These are phyloP conservation scores for Colletotrichum tropicicola DNA, from an alignment of 2,329 filamentous ascomycete species.

Conservation along the genomic window DNA sequence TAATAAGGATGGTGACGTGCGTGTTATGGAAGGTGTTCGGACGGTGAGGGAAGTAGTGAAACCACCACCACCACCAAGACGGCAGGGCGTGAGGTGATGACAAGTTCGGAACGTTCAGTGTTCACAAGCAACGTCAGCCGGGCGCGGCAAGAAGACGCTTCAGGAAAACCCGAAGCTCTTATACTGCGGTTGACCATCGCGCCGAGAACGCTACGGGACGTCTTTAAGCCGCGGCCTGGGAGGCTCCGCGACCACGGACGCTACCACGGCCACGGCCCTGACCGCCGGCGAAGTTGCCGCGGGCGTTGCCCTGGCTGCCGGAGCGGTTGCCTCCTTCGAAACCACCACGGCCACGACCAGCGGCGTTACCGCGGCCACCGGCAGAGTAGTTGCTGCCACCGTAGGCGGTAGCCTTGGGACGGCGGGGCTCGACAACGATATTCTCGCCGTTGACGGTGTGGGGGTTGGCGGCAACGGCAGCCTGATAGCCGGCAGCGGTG, in stretches of 20 bases:
- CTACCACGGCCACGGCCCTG: slow-evolving; percentile 73
- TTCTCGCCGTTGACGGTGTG: slow-evolving; percentile 84
- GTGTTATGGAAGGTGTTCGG: not conserved
- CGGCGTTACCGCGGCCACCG: slow-evolving; percentile 27
- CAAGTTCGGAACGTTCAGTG: not conserved
- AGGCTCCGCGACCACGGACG: slow-evolving; percentile 70
- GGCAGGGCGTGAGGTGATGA: not conserved
- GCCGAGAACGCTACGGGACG: not conserved
- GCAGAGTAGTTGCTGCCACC: slow-evolving; percentile 74
- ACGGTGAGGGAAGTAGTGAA: not conserved
- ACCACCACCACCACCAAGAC: too few species aligned
- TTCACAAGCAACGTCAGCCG: not conserved
- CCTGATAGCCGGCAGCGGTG: slow-evolving; percentile 81
- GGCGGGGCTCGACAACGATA: slow-evolving; percentile 89
- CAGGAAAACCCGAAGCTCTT: not conserved
- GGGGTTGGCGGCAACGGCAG: slow-evolving; percentile 85
- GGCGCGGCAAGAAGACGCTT: not conserved
- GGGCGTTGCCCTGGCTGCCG: slow-evolving; percentile 62
- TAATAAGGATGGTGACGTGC: not conserved
- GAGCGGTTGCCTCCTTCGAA: slow-evolving; percentile 66
- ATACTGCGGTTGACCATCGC: not conserved
- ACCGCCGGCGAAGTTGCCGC: slow-evolving; percentile 75
- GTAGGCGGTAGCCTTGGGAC: slow-evolving; percentile 76
- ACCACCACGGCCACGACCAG: slow-evolving; percentile 72
- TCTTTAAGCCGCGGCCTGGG: slow-evolving; percentile 48